A percentile compares a stretch with the other conserved stretches of the same genome.
Conservation (phyloP, 306 rosid genomes). For the Hippophae gyantsensis region DNA sequence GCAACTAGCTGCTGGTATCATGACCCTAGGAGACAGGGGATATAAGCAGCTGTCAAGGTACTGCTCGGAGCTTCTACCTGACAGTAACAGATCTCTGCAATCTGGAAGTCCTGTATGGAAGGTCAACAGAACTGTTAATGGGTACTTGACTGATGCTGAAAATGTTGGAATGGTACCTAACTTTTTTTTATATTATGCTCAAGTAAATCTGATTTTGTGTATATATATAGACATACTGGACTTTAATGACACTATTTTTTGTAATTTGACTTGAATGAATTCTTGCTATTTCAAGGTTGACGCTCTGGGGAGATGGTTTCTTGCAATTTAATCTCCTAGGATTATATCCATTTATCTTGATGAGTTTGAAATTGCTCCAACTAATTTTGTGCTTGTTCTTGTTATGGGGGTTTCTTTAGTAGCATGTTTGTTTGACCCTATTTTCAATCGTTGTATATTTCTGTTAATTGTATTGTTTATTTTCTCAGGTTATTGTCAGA, state of each 20-base stretch:
- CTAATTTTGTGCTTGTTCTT: too few species aligned
- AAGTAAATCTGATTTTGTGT: constrained; percentile 2
- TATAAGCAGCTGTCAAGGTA: constrained; percentile 78
- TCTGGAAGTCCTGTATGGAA: constrained; percentile 40
- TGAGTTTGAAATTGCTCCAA: too few species aligned
- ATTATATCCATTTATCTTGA: too few species aligned
- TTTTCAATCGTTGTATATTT: constrained; percentile 7
- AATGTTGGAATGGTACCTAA: constrained; percentile 69
- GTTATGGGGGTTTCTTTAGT: too few species aligned
- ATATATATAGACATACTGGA: background rate
- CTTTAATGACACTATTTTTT: background rate
- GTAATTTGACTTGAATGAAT: too few species aligned
- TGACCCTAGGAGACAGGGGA: constrained; percentile 86
- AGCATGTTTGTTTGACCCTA: too few species aligned
- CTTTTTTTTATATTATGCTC: constrained; percentile 10
- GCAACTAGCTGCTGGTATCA: constrained; percentile 87
- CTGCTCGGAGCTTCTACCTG: constrained; percentile 72
- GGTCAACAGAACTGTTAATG: constrained; percentile 48
- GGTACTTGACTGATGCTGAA: constrained; percentile 52
- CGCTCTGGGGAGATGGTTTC: too few species aligned
- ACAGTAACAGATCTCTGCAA: constrained; percentile 37
- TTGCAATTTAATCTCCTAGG: too few species aligned
- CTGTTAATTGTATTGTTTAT: constrained; percentile 9
- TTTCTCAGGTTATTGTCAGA: constrained; percentile 72
- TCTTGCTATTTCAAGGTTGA: too few species aligned